phyloP scores from a whole-genome alignment of 768 basidiomycete species.

The Xerocomus brunneocitrinus region DNA sequence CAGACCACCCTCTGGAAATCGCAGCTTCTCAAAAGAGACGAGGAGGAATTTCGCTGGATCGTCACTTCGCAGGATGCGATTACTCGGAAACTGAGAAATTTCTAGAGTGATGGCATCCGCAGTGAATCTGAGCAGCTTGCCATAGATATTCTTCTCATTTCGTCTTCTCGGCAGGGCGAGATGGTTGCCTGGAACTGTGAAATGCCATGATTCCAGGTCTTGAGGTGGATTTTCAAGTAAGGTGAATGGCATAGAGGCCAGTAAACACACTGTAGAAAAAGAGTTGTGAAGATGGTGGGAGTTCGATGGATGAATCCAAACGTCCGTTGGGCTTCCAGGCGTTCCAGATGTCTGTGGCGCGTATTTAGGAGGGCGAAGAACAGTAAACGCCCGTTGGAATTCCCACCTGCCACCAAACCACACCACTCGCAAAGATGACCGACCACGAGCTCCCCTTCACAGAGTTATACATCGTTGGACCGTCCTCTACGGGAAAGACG shows the following conservation, averaged over 20 bases:
- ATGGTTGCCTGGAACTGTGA: constrained; percentile 33
- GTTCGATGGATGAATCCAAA: not conserved
- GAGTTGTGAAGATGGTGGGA: not conserved
- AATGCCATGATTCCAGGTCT: constrained; percentile 53
- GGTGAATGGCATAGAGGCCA: constrained; percentile 19
- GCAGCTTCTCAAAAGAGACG: constrained; percentile 47
- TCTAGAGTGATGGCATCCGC: constrained; percentile 47
- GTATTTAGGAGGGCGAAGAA: constrained; percentile 10
- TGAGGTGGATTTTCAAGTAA: constrained; percentile 38
- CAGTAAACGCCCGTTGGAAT: constrained; percentile 5
- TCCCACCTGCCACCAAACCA: constrained; percentile 17
- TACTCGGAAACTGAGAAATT: constrained; percentile 47
- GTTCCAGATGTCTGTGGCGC: not conserved
- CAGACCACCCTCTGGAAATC: constrained; percentile 51
- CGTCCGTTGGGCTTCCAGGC: not conserved
- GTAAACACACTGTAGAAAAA: not conserved
- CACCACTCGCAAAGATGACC: constrained; percentile 12
- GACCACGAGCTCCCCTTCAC: constrained; percentile 11
- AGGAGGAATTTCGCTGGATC: constrained; percentile 54
- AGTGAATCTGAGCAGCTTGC: constrained; percentile 51
- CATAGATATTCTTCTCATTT: constrained; percentile 28
- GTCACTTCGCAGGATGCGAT: constrained; percentile 56
- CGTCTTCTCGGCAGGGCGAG: constrained; percentile 28
- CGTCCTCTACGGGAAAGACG: constrained; percentile 68
- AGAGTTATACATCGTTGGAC: constrained; percentile 46